These are phyloP conservation scores for Crithidia expoeki DNA, from an alignment of 208 protist species.

Conservation along the genomic window DNA sequence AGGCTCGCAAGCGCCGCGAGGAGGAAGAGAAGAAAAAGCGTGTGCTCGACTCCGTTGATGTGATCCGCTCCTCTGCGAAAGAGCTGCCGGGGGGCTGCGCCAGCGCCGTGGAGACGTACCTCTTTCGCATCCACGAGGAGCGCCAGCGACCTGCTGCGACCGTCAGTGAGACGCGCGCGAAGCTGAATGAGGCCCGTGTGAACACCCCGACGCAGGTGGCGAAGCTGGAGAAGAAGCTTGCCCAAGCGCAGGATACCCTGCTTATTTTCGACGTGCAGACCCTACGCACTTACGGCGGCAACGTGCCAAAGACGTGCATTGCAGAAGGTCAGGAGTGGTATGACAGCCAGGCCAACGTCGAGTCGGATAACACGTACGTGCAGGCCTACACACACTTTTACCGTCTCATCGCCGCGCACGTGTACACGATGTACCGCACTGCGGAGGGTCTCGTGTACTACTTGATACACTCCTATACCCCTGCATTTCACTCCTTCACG, in stretches of 20 bases:
- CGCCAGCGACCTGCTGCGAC: constrained; percentile 7
- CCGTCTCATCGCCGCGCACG: constrained; percentile 32
- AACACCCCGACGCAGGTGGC: constrained; percentile 20
- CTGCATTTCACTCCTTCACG: constrained; percentile 8
- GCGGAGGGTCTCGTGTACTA: constrained; percentile 36
- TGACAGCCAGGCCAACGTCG: constrained; percentile 5
- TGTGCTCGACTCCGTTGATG: constrained; percentile 21
- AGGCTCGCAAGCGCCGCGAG: background rate
- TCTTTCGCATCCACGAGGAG: constrained; percentile 42
- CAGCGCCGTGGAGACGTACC: constrained; percentile 35
- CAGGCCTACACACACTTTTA: constrained; percentile 29
- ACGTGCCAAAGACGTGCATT: constrained; percentile 55
- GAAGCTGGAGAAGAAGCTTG: constrained; percentile 30
- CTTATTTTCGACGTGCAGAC: constrained; percentile 33
- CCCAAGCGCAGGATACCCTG: constrained; percentile 19
- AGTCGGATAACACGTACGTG: constrained; percentile 24
- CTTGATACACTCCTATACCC: constrained; percentile 32
- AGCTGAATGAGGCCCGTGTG: constrained; percentile 56
- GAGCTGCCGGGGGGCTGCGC: constrained; percentile 38
- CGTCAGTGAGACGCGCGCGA: constrained; percentile 40
- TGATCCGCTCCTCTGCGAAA: constrained; percentile 30
- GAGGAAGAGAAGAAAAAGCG: constrained; percentile 20
- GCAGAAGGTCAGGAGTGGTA: constrained; percentile 30
- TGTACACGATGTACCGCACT: constrained; percentile 25
- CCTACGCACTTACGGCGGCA: constrained; percentile 36